phyloP scores from a whole-genome alignment of 1,139 yeast species.

The Yamadazyma membranifaciens region DNA sequence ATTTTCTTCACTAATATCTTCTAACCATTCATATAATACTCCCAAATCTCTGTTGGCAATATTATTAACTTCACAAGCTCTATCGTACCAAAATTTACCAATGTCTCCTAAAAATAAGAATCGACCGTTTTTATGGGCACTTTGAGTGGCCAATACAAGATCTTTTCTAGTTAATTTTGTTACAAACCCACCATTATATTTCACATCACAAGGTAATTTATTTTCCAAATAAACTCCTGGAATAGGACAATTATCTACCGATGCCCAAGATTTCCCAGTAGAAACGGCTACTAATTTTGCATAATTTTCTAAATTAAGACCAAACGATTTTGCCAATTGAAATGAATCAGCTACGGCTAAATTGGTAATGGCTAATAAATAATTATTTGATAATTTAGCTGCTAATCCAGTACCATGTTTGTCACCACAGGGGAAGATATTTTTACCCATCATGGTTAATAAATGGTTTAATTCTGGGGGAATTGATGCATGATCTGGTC shows the following conservation, averaged over 20 bases:
- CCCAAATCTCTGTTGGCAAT: slow-evolving; percentile 44
- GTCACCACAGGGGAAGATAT: slow-evolving; percentile 53
- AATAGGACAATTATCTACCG: slow-evolving; percentile 60
- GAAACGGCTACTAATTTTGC: slow-evolving; percentile 55
- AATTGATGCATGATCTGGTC: slow-evolving; percentile 27
- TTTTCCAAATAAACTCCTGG: slow-evolving; percentile 49
- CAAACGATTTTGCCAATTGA: slow-evolving; percentile 55
- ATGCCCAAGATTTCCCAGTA: slow-evolving; percentile 63
- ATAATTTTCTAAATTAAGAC: slow-evolving; percentile 48
- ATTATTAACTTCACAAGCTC: slow-evolving; percentile 44
- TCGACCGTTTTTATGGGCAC: slow-evolving; percentile 38
- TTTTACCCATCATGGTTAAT: slow-evolving; percentile 50
- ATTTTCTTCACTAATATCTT: slow-evolving; percentile 23
- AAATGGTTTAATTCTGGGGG: slow-evolving; percentile 26
- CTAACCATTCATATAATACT: slow-evolving; percentile 48
- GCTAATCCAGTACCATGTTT: slow-evolving; percentile 57
- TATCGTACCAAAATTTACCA: slow-evolving; percentile 43
- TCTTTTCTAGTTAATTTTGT: slow-evolving; percentile 57
- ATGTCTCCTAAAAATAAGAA: slow-evolving; percentile 43
- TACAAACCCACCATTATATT: slow-evolving; percentile 54
- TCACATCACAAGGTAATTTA: slow-evolving; percentile 46
- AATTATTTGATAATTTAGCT: slow-evolving; percentile 59
- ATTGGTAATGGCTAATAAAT: slow-evolving; percentile 56
- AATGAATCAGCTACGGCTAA: slow-evolving; percentile 62
- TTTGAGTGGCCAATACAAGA: slow-evolving; percentile 52